Base-by-base conservation (phyloP, 495 filamentous ascomycete genomes). In the Penicillium verhagenii region DNA sequence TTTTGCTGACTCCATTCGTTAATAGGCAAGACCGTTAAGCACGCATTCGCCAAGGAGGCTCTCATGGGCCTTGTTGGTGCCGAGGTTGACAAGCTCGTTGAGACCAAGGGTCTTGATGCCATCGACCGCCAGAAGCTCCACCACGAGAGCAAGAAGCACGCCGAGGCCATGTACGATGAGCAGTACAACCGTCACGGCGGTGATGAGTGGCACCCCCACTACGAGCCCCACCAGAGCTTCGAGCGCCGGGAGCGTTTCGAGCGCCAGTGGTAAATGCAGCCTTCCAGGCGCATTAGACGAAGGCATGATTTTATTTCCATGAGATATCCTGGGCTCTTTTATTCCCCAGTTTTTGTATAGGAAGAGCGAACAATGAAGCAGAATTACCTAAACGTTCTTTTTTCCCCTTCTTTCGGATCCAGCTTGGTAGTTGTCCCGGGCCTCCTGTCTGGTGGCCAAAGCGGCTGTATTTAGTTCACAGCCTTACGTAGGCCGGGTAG, bases 21-120 rank as follows among this genome's bases (percentile, higher is more conserved):
- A 21, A 64, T 52, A 90, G 87, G 89, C 76, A 85, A 89, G 73
- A 55, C 76, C 1, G 84, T 90, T 57, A 78, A 74, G 60, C 90
- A 92, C 75, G 75, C 72, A 33, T 84, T 90, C 64, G 90, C 90
- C 69, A 92, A 92, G 77, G 89, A 91, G 71, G 64, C 85, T 31
- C 75, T 92, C 18, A 85, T 79, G 40, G 89, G 84, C 57, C 65
- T 91, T 44, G 88, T 84, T 44, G 88, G 83, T 37, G 84, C 80
- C 52, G 86, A 92, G 71, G 79, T 90, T 53, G 90, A 95, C 77
- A 90, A 86, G 74, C 77, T 92, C 28, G 77, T 81, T 64, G 87
- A 92, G 81, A 89, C 83, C 65, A 91, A 89, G 80, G 88, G 88
- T 24, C 76, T 87, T 56, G 85, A 90, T 69, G 80, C 74, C 62